Evolutionary conservation across 257 asterid genomes (phyloP).

Genomic region (Solanum sitiens): DNA sequence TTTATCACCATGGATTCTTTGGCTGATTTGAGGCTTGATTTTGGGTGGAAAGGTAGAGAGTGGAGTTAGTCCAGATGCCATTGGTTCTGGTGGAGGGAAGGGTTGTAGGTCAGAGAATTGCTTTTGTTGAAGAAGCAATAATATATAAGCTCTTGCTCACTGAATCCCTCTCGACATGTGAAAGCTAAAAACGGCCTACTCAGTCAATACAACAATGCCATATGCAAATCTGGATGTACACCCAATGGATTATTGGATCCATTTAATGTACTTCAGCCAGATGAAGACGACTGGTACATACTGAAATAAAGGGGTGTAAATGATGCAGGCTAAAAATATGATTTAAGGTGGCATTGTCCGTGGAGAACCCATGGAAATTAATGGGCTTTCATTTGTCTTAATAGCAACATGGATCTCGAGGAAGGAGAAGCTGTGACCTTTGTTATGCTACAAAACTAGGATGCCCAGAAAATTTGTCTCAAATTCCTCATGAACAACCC

Average conservation of each 20-base stretch:
- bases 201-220: neutral
- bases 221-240: neutral
- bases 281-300: neutral
- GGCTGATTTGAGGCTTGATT: neutral
- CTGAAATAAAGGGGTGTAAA: neutral
- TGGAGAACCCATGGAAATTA: neutral
- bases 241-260: neutral
- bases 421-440: neutral
- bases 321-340: neutral
- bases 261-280: neutral
- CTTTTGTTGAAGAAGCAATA: neutral
- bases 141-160: neutral
- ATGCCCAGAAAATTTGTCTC: neutral
- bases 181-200: neutral
- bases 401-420: neutral
- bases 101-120: neutral
- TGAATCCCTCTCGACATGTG: neutral
- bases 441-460: neutral
- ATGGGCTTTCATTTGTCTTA: neutral
- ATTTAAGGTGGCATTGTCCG: neutral
- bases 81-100: neutral
- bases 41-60: neutral
- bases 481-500: neutral
- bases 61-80: neutral
- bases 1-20: neutral